Evolutionary conservation across 2,329 filamentous ascomycete genomes (phyloP).

Genomic region (Orbilia oligospora): DNA sequence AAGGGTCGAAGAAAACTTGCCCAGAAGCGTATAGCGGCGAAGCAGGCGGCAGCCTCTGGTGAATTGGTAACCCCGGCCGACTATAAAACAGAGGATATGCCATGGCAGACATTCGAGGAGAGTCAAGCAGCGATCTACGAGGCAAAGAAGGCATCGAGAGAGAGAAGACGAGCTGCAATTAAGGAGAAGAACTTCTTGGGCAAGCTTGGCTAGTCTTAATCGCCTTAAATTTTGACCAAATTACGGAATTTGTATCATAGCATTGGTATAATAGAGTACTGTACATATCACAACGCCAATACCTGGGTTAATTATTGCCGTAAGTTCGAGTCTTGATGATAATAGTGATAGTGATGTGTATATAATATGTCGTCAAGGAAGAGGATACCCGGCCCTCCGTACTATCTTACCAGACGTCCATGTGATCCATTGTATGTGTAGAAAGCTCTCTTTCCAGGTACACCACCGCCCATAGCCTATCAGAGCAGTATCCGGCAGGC

Average conservation of each 20-base stretch:
- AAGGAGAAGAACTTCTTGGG: slow-evolving; percentile 86
- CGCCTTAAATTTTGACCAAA: slow-evolving; percentile 66
- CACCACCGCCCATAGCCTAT: neutral
- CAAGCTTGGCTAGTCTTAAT: slow-evolving; percentile 38
- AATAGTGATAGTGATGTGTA: slow-evolving; percentile 16
- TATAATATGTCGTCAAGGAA: slow-evolving; percentile 5
- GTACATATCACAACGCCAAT: slow-evolving; percentile 56
- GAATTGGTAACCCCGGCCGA: slow-evolving; percentile 49
- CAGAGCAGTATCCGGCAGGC: neutral
- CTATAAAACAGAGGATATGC: slow-evolving; percentile 58
- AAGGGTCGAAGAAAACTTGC: slow-evolving; percentile 63
- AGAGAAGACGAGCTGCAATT: slow-evolving; percentile 80
- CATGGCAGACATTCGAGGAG: slow-evolving; percentile 66
- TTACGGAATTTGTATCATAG: slow-evolving; percentile 67
- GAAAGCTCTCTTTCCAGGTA: neutral
- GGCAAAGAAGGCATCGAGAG: slow-evolving; percentile 79
- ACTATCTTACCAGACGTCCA: neutral
- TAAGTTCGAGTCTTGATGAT: neutral
- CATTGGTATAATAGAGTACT: slow-evolving; percentile 41
- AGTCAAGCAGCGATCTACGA: slow-evolving; percentile 73
- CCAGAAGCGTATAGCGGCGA: slow-evolving; percentile 55
- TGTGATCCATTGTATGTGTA: neutral
- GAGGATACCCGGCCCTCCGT: neutral
- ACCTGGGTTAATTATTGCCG: slow-evolving; percentile 25
- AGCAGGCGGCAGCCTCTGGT: slow-evolving; percentile 38